A percentile compares a stretch with the other conserved stretches of the same genome.
Conservation (phyloP, 192 early-diverging fungal species). For the Coemansia sp. region DNA sequence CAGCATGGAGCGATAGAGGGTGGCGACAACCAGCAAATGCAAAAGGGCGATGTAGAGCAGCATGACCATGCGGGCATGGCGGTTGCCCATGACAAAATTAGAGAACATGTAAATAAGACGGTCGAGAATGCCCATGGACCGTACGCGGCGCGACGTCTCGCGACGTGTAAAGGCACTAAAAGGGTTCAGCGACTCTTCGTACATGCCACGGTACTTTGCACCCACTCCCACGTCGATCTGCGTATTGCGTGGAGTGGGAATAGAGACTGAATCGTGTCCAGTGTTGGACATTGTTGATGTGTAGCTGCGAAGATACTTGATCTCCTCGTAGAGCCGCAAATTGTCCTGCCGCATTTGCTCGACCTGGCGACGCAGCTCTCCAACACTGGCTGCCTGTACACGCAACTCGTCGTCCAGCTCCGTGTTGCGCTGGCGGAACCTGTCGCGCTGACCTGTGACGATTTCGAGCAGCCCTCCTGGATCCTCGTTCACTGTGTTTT, state of each 20-base stretch:
- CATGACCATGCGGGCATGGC: slow-evolving; percentile 22
- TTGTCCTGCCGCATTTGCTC: slow-evolving; percentile 78
- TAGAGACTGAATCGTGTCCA: slow-evolving; percentile 4
- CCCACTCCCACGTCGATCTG: slow-evolving; percentile 42
- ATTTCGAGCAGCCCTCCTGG: slow-evolving; percentile 59
- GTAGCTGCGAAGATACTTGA: slow-evolving; percentile 83
- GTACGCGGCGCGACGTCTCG: slow-evolving; percentile 67
- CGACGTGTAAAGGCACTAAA: slow-evolving; percentile 79
- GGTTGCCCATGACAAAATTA: slow-evolving; percentile 29
- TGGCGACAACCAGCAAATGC: slow-evolving; percentile 76
- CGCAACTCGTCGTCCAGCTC: slow-evolving; percentile 77
- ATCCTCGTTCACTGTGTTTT: background rate
- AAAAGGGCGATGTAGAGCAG: slow-evolving; percentile 48
- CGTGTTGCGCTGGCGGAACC: slow-evolving; percentile 83
- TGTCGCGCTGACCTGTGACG: slow-evolving; percentile 81
- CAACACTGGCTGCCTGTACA: slow-evolving; percentile 36
- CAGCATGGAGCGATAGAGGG: slow-evolving; percentile 55
- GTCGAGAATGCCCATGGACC: slow-evolving; percentile 74
- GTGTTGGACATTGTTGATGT: slow-evolving; percentile 16
- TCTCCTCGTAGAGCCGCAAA: slow-evolving; percentile 83
- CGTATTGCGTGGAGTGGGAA: slow-evolving; percentile 16
- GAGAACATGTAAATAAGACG: slow-evolving; percentile 56
- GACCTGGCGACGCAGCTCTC: slow-evolving; percentile 62
- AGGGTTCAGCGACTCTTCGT: slow-evolving; percentile 87
- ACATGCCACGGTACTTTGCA: slow-evolving; percentile 71